Percentiles rank a stretch among this genome's conserved stretches.
Conservation (phyloP, 2,329 filamentous ascomycete species). For the Chaetothyriales sp. region DNA sequence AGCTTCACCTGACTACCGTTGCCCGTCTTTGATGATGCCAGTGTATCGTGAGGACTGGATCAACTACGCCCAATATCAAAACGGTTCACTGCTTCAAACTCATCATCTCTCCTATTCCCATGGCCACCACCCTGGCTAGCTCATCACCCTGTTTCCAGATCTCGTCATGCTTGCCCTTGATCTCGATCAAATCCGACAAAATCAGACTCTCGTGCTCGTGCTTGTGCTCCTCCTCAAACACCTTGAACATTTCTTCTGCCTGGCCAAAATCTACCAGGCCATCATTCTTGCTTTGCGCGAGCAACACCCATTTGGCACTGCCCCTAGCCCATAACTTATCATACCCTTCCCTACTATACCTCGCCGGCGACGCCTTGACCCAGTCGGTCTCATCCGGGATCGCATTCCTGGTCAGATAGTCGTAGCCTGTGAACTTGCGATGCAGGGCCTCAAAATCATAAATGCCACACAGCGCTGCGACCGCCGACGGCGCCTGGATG, state of each 20-base stretch:
- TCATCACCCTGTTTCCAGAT: constrained; percentile 29
- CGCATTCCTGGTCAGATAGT: constrained; percentile 29
- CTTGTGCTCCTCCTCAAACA: constrained; percentile 39
- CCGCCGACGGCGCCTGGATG: constrained; percentile 23
- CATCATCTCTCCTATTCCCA: constrained; percentile 8
- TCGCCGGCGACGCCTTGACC: constrained; percentile 28
- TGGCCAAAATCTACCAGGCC: constrained; percentile 28
- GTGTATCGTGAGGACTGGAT: no score
- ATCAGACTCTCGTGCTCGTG: constrained; percentile 27
- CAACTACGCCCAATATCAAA: background rate
- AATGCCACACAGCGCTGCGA: constrained; percentile 32
- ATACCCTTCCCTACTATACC: constrained; percentile 7
- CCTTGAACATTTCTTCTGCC: constrained; percentile 33
- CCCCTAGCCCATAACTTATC: constrained; percentile 22
- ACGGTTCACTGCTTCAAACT: background rate
- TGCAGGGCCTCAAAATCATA: constrained; percentile 30
- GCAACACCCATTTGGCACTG: constrained; percentile 24
- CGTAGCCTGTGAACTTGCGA: constrained; percentile 25
- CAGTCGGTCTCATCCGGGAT: constrained; percentile 27
- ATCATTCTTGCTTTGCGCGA: constrained; percentile 31
- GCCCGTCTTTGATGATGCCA: no score
- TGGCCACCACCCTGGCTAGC: constrained; percentile 25
- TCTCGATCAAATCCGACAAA: constrained; percentile 22
- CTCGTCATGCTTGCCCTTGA: constrained; percentile 29
- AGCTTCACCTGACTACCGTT: no score